Percentiles rank a stretch among this genome's conserved stretches.
Conservation (phyloP, 1,284 basidiomycete species). For the Pseudozyma thailandica region DNA sequence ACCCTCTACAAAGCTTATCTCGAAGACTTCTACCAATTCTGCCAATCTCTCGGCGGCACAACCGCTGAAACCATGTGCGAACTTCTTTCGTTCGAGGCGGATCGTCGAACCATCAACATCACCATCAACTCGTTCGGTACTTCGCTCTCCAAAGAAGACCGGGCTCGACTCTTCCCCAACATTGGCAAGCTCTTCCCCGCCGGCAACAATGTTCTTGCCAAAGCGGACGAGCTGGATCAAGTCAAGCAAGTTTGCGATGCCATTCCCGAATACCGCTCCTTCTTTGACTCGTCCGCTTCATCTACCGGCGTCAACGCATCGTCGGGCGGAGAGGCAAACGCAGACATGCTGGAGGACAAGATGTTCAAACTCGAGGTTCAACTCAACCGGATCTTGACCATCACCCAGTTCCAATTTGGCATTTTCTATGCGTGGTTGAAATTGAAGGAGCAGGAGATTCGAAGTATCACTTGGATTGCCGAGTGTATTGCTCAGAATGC, state of each 20-base stretch:
- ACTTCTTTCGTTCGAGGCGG: slow-evolving; percentile 94
- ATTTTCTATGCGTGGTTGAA: slow-evolving; percentile 67
- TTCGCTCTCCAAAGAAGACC: slow-evolving; percentile 91
- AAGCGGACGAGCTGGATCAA: slow-evolving; percentile 94
- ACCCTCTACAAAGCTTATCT: slow-evolving; percentile 99
- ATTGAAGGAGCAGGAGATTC: slow-evolving; percentile 98
- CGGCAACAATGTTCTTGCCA: slow-evolving; percentile 92
- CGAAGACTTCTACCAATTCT: slow-evolving; percentile 93
- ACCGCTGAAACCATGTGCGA: slow-evolving; percentile 69
- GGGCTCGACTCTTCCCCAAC: slow-evolving; percentile 92
- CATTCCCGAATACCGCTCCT: slow-evolving; percentile 87
- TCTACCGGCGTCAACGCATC: slow-evolving; percentile 7
- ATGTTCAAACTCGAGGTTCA: slow-evolving; percentile 96
- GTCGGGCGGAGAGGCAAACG: slow-evolving; percentile 69
- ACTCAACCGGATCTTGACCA: slow-evolving; percentile 64
- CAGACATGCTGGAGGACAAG: slow-evolving; percentile 81
- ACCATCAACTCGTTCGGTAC: slow-evolving; percentile 99
- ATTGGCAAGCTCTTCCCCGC: slow-evolving; percentile 94
- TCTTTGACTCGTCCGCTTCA: slow-evolving; percentile 75
- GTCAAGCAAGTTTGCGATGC: slow-evolving; percentile 88
- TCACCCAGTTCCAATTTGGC: slow-evolving; percentile 65
- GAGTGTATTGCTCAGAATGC: slow-evolving; percentile 72
- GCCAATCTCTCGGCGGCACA: slow-evolving; percentile 77
- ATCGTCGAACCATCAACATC: slow-evolving; percentile 95
- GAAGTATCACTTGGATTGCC: slow-evolving; percentile 96